Base-by-base conservation (phyloP, 1,139 yeast species). In the Lizanozyma gosingica region DNA sequence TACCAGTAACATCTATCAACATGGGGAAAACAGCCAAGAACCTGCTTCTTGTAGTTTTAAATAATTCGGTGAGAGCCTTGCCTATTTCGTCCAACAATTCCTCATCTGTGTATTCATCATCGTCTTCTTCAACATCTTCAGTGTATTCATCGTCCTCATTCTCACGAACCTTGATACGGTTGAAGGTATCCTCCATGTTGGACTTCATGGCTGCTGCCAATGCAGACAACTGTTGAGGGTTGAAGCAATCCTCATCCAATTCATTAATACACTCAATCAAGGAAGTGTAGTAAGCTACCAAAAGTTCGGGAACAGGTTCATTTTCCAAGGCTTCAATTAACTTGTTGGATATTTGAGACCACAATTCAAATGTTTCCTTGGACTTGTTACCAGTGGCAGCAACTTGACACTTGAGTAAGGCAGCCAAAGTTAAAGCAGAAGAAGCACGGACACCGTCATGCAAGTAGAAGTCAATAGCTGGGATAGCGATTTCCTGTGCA, bases 401-500 rank as follows among this genome's bases (percentile, higher is more conserved):
- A 35, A 79, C 79, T n/a, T 83, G 72, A 47, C 87, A 79, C 43
- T 77, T 67, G 47, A 92, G 66, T 46, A 90, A 67, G 6, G 88
- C 79, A 1, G 97, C 92, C 52, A 90, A 78, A 3, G 92, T 76
- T 46, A 82, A 76, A 3, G 96, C 90, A 39, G 96, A 90, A 17
- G 94, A 78, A 18, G 86, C 87, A 54, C 98, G 79, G 8, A 92
- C 97, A 32, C 94, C 96, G 58, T 88, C 97, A 58, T 88, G 97
- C 54, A 90, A 75, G 56, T 86, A 88, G 57, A 90, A 94, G 56
- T 83, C 92, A 45, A 92, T 71, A 1, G 95, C 88, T 4, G 97
- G 97, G 33, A 88, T 67, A 17, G 90, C 84, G 49, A 92, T 80
- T 35, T 85, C 94, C 40, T 70, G 73, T 40, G 87, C 78, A 45